Conservation (phyloP, 331 rosid genomes). For the Saraca asoca region DNA sequence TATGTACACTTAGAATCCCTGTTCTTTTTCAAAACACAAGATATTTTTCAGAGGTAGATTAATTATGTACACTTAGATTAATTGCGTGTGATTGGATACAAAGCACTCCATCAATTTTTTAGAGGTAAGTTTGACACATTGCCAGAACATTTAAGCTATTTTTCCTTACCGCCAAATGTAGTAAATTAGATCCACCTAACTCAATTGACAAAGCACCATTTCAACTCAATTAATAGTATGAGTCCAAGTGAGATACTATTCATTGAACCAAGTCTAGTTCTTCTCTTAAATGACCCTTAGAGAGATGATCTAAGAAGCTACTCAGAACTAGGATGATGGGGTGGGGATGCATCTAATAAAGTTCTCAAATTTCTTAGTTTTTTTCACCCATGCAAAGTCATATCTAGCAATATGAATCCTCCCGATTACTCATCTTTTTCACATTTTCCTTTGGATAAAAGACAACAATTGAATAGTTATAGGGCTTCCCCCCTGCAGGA, state of each 20-base stretch:
- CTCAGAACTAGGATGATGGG: slow-evolving; percentile 37
- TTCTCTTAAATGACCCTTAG: no score
- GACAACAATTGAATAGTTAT: no score
- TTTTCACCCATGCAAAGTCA: slow-evolving; percentile 51
- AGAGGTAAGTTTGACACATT: no score
- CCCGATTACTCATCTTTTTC: slow-evolving; percentile 33
- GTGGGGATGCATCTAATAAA: slow-evolving; percentile 40
- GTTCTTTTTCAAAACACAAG: no score
- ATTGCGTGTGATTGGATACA: no score
- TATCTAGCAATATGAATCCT: slow-evolving; percentile 46
- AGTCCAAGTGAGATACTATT: slow-evolving; percentile 27
- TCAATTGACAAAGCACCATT: background rate
- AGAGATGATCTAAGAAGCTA: no score
- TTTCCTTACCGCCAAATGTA: no score
- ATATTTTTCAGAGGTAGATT: no score
- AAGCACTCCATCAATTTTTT: no score
- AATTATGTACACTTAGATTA: no score
- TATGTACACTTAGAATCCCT: no score
- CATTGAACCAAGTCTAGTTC: slow-evolving; percentile 9
- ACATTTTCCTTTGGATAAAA: slow-evolving; percentile 27
- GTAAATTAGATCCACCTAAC: slow-evolving; percentile 60
- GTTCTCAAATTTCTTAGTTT: slow-evolving; percentile 41
- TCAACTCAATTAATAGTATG: slow-evolving; percentile 10
- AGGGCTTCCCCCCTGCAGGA: slow-evolving; percentile 34
- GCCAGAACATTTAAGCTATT: no score